A percentile compares a stretch with the other conserved stretches of the same genome.
These are phyloP conservation scores for Orbilia quercus DNA, from an alignment of 2,329 filamentous ascomycete genomes.

Conservation along the genomic window DNA sequence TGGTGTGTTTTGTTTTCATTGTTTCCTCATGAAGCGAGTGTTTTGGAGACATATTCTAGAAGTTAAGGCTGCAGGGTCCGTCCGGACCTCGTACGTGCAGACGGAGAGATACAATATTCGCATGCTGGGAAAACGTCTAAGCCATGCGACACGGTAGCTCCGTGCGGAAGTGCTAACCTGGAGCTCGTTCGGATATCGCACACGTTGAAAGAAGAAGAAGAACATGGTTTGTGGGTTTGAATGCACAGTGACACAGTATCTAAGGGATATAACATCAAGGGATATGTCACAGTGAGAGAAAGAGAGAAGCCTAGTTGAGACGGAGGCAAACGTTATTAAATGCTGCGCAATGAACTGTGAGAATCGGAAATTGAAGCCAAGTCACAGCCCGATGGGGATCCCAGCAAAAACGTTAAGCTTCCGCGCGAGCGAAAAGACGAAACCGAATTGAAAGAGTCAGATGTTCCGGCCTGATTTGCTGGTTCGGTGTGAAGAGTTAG, in stretches of 20 bases:
- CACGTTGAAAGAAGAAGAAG: too few species aligned
- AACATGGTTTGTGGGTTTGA: too few species aligned
- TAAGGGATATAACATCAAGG: too few species aligned
- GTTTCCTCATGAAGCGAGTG: too few species aligned
- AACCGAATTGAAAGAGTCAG: background rate
- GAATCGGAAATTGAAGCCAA: conserved; percentile 44
- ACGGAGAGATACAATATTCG: too few species aligned
- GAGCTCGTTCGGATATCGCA: background rate
- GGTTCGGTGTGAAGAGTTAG: conserved; percentile 11
- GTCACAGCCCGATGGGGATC: conserved; percentile 23
- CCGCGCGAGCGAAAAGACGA: background rate
- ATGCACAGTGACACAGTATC: too few species aligned
- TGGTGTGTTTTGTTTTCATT: too few species aligned
- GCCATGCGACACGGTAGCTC: conserved; percentile 36
- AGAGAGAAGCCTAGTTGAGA: background rate
- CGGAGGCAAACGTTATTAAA: background rate
- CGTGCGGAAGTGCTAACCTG: conserved; percentile 13
- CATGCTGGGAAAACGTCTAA: conserved; percentile 37
- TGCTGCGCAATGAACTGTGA: conserved; percentile 14
- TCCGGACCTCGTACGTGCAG: too few species aligned
- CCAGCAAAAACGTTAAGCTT: conserved; percentile 26
- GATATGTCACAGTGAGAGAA: too few species aligned
- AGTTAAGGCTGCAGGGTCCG: too few species aligned
- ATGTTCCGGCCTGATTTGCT: background rate
- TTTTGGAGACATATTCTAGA: too few species aligned